Percentiles rank a stretch among this genome's conserved stretches.
These are phyloP conservation scores for Fusarium bulbicola DNA, from an alignment of 2,329 filamentous ascomycete genomes.

Conservation along the genomic window DNA sequence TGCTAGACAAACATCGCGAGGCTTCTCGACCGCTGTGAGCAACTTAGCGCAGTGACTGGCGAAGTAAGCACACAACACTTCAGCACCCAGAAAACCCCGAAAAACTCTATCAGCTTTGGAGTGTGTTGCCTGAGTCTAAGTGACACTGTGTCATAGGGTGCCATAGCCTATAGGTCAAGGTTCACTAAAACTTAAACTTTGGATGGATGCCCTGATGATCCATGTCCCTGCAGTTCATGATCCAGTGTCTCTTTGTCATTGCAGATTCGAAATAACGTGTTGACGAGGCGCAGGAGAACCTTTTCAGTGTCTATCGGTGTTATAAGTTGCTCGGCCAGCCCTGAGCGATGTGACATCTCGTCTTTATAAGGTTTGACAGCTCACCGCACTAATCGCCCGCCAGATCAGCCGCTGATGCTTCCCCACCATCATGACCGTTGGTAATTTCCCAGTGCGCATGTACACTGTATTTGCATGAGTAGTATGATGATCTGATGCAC, in stretches of 20 bases:
- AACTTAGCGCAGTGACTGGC: neutral
- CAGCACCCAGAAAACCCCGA: accelerated
- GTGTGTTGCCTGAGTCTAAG: neutral
- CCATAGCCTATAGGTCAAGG: neutral
- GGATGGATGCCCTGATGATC: neutral
- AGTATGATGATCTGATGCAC: neutral
- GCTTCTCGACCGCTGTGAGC: neutral
- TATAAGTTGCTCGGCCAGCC: no score
- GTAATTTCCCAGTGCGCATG: accelerated
- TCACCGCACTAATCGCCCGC: neutral
- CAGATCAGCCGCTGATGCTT: neutral
- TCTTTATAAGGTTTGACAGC: neutral
- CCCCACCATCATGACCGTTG: neutral
- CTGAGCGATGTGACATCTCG: neutral
- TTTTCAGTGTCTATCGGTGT: accelerated
- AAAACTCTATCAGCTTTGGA: no score
- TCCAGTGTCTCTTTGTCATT: no score
- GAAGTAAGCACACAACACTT: neutral
- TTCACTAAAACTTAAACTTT: neutral
- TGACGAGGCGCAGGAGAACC: no score
- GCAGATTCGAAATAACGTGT: neutral
- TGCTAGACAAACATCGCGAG: accelerated
- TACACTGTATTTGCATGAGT: no score
- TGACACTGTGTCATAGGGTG: neutral
- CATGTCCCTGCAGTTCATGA: neutral